These are phyloP conservation scores for Hordeum vulgare DNA, from an alignment of 176 grass and related monocot genomes.

Conservation along the genomic window MorexV3_pseudomolecules_assembly NC_058520.1:6514270-6514769, in stretches of 20 bases:
- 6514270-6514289: no score
- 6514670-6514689: background rate
- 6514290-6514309: no score
- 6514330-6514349: no score
- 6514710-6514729: conserved; percentile 16
- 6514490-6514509: background rate
- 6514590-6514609: background rate
- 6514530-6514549: background rate
- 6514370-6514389: no score
- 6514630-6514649: no score
- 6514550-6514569: background rate
- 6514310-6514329: no score
- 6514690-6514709: conserved; percentile 36
- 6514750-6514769: no score
- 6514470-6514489: background rate
- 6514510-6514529: background rate
- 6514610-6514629: background rate
- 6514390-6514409: no score
- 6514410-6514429: background rate
- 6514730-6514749: background rate
- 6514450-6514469: background rate
- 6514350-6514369: no score
- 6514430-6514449: background rate
- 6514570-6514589: no score
- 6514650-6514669: no score